Base-by-base conservation (phyloP, 1,284 basidiomycete species). In the Puccinia sorghi region DNA sequence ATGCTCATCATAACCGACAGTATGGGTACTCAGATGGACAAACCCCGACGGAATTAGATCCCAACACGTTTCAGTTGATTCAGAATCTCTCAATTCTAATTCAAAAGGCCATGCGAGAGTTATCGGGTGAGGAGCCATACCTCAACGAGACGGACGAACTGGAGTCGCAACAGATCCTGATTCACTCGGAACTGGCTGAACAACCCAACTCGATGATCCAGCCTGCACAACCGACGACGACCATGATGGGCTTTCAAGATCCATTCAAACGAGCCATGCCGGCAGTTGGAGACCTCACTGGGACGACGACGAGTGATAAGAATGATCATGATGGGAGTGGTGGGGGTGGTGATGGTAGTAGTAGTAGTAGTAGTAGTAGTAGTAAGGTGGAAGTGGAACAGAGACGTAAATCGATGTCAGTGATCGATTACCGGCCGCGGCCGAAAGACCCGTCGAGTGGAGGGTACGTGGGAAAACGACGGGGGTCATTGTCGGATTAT, bases 401-500 rank as follows among this genome's bases (percentile, higher is more conserved):
- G 84, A 82, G 78, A 37, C 70, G 78, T 27, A 72, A 70, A 22
- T 75, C 79, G 8, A 63, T 27, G 4, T 66, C 56, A 0, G 52
- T 61, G 20, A 74, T 69, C 39, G 79, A 80, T n/a, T 76, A 52
- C 48, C 46, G 37, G 8, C 79, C 79, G 59, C 41, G 79, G 50
- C 7, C 54, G 20, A 72, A 46, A 37, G 76, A 79, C 43, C 76
- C 76, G 13, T 63, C 76, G 8, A 27, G 57, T 50, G 76, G 76
- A 3, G 76, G 76, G 6, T 79, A 70, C 48, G 76, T 79, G 3
- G 76, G 76, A 3, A 72, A 46, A 27, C 48, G 64, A 43, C 77
- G 71, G 56, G 46, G 77, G 25, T 81, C 80, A 1, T 80, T 81
- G 61, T 86, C 87, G 27, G 93, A 96, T 85, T 94, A 93, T 92